A percentile compares a stretch with the other conserved stretches of the same genome.
phyloP scores from a whole-genome alignment of 2,329 filamentous ascomycete genomes.

The Botrytis elliptica region DNA sequence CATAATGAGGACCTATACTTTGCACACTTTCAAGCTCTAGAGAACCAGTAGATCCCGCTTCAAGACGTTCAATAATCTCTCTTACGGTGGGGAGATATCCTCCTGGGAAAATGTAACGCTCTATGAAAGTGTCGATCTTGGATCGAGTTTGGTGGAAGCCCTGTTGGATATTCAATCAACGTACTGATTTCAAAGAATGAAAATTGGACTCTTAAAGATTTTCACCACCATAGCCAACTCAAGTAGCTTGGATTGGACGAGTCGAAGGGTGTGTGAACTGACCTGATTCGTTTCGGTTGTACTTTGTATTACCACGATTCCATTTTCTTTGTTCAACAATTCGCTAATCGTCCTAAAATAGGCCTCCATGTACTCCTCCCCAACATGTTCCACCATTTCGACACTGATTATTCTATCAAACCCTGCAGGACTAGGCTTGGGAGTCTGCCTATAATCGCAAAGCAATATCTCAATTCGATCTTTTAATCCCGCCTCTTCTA shows the following conservation, averaged over 20 bases:
- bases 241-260: not conserved
- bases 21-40: slow-evolving; percentile 64
- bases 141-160: slow-evolving; percentile 20
- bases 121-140: slow-evolving; percentile 53
- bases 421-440: slow-evolving; percentile 45
- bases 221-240: not conserved
- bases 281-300: slow-evolving; percentile 58
- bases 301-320: slow-evolving; percentile 68
- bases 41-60: slow-evolving; percentile 54
- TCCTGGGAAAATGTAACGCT: slow-evolving; percentile 72
- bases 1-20: slow-evolving; percentile 71
- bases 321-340: slow-evolving; percentile 59
- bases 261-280: not conserved
- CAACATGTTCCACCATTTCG: slow-evolving; percentile 73
- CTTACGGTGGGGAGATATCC: slow-evolving; percentile 62
- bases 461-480: slow-evolving; percentile 60
- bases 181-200: not conserved
- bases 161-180: not conserved
- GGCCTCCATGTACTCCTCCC: slow-evolving; percentile 59
- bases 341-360: slow-evolving; percentile 64
- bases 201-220: not conserved
- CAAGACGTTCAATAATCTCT: slow-evolving; percentile 56
- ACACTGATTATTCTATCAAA: slow-evolving; percentile 71
- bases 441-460: slow-evolving; percentile 63
- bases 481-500: slow-evolving; percentile 55